phyloP scores from a whole-genome alignment of 1,139 yeast species.

The Diutina siamensis region DNA sequence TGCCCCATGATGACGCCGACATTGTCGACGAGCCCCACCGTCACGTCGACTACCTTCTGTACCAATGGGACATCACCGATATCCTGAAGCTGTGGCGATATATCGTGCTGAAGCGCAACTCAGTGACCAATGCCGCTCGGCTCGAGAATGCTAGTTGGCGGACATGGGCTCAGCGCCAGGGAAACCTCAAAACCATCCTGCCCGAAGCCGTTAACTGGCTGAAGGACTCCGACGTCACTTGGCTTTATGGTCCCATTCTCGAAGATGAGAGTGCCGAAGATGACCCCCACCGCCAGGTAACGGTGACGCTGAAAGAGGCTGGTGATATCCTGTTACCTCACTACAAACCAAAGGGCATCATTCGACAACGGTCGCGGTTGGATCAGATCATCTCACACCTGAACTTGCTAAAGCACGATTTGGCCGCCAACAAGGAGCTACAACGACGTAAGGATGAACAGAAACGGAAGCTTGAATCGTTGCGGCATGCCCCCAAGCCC shows the following conservation, averaged over 20 bases:
- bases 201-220: slow-evolving; percentile 74
- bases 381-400: slow-evolving; percentile 60
- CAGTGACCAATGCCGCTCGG: slow-evolving; percentile 56
- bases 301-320: slow-evolving; percentile 34
- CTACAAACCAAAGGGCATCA: slow-evolving; percentile 44
- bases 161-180: slow-evolving; percentile 75
- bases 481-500: slow-evolving; percentile 15
- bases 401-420: slow-evolving; percentile 35
- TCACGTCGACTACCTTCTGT: slow-evolving; percentile 90
- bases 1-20: slow-evolving; percentile 79
- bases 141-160: slow-evolving; percentile 79
- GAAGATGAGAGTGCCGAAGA: slow-evolving; percentile 26
- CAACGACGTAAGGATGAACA: slow-evolving; percentile 15
- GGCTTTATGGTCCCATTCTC: slow-evolving; percentile 73
- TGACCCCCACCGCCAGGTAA: slow-evolving; percentile 15
- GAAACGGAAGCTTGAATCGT: slow-evolving; percentile 10
- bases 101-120: slow-evolving; percentile 69
- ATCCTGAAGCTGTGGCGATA: slow-evolving; percentile 93
- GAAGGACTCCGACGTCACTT: slow-evolving; percentile 69
- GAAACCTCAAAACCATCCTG: slow-evolving; percentile 51
- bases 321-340: slow-evolving; percentile 30
- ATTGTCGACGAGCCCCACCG: slow-evolving; percentile 70
- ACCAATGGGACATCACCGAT: slow-evolving; percentile 91
- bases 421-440: slow-evolving; percentile 24
- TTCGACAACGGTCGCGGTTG: slow-evolving; percentile 70